Base-by-base conservation (phyloP, 441 rosid genomes). In the Jatropha multifida region DNA sequence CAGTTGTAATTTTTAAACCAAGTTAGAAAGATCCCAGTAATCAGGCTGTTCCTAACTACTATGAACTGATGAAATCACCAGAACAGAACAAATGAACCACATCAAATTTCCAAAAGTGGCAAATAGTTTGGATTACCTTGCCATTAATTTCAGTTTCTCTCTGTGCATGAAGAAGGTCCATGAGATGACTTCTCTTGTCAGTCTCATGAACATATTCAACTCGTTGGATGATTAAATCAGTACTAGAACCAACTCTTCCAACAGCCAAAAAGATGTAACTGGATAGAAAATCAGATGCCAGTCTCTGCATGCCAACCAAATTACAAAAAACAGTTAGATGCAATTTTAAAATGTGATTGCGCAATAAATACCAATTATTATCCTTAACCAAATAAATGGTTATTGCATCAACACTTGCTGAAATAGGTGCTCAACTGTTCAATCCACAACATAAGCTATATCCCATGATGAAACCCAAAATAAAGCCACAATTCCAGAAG, bases 111-210 rank as follows among this genome's bases (percentile, higher is more conserved):
- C n/a, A 56, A 3, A 23, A 40, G 12, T 10, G 68, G 52, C 64
- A 58, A 62, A 69, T 60, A 40, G 56, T 49, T 26, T 58, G 4
- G 5, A 58, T 49, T 89, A 91, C 97, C 97, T 93, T 94, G 72
- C 90, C 88, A 32, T 88, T 88, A 75, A 65, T 78, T 79, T 91
- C 97, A 84, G 86, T 91, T 78, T 83, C 92, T 86, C 88, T 88
- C 72, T 94, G 97, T 37, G 98, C 98, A 72, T 91, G 95, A 76
- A 94, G 91, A 72, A 91, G 97, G 83, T 94, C 97, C 98, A 92
- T 92, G 37, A 90, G 95, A 76, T 89, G 90, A 84, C 98, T 94
- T 88, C 97, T 94, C 83, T 94, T 92, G 83, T 91, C 97, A 74
- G 90, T 77, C 80, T 95, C 98, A 9, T 80, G 89, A 78, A 93